Evolutionary conservation across 768 basidiomycete genomes (phyloP).

Genomic region (Rhizopogon salebrosus): DNA sequence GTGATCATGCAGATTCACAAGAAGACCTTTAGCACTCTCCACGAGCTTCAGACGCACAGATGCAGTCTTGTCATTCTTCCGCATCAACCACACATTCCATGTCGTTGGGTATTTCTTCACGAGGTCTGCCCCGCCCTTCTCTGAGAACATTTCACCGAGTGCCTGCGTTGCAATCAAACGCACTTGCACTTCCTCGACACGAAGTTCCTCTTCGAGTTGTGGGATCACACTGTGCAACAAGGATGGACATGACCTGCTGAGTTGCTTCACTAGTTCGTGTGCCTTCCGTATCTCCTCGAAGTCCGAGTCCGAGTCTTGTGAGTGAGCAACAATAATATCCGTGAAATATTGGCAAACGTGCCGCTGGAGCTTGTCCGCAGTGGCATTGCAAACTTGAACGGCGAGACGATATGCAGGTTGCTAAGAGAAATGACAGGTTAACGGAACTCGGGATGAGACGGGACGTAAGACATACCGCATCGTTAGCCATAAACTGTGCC

Average conservation of each 20-base stretch:
- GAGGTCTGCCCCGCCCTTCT: conserved; percentile 68
- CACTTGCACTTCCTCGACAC: conserved; percentile 64
- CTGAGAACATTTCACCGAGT: conserved; percentile 87
- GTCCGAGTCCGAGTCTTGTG: conserved; percentile 54
- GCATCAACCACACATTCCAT: conserved; percentile 79
- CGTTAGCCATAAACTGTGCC: conserved; percentile 80
- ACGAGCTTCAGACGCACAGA: conserved; percentile 75
- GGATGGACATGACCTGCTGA: conserved; percentile 74
- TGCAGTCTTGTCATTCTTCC: conserved; percentile 71
- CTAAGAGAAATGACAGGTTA: conserved; percentile 27
- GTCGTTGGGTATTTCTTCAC: conserved; percentile 75
- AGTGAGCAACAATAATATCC: conserved; percentile 69
- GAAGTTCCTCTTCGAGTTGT: conserved; percentile 86
- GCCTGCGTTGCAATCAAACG: conserved; percentile 80
- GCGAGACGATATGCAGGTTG: conserved; percentile 80
- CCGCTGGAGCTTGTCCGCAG: conserved; percentile 83
- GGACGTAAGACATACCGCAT: conserved; percentile 45
- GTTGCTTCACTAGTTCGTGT: conserved; percentile 80
- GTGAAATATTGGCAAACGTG: conserved; percentile 91
- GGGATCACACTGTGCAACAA: conserved; percentile 89
- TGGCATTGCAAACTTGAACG: conserved; percentile 77
- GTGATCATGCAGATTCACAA: conserved; percentile 63
- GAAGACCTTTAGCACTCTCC: conserved; percentile 57
- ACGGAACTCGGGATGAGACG: not conserved
- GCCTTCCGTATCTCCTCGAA: conserved; percentile 66